Base-by-base conservation (phyloP, 2,329 filamentous ascomycete genomes). In the Raffaelea ambrosiae region DNA sequence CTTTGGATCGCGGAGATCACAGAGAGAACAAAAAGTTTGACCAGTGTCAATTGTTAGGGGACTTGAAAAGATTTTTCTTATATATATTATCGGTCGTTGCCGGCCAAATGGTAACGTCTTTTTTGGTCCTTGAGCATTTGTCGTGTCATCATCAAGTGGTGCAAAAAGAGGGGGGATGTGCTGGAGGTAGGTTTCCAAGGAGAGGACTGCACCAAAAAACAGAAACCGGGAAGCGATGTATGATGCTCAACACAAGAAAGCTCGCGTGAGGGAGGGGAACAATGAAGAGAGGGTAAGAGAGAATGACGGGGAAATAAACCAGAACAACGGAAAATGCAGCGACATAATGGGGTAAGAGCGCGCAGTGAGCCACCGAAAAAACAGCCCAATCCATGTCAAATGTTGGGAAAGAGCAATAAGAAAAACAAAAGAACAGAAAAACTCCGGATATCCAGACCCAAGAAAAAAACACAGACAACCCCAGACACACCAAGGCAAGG, bases 51-150 rank as follows among this genome's bases (percentile, higher is more conserved):
- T 14, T n/a, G 35, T 10, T 38, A 9, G 7, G 35, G 35, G 18
- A 43, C 18, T 43, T 13, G 10, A 10, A 19, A 38, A 42, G 40
- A 35, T 13, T 29, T 31, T 46, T 50, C 42, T 31, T 33, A 11
- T 46, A 31, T 54, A 44, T 53, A 53, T 51, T 52, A 51, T 54
- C 44, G 55, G 54, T 55, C 54, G 54, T 57, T 46, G 54, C 55
- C 54, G 55, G 52, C 54, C 55, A 50, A 47, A 46, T 49, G 44
- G 44, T 48, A 46, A 47, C 29, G 48, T 53, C 51, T 55, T 54
- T 51, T 52, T 53, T 33, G 44, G 41, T 51, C 36, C 49, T 46
- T 41, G 46, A 46, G 44, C 41, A 39, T 7, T 47, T 38, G 46
- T 54, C 48, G 46, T 53, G 40, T 52, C 53, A 42, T 56, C 51